A percentile compares a stretch with the other conserved stretches of the same genome.
These are phyloP conservation scores for Clausena lansium DNA, from an alignment of 345 rosid species.

Conservation along the genomic window DNA sequence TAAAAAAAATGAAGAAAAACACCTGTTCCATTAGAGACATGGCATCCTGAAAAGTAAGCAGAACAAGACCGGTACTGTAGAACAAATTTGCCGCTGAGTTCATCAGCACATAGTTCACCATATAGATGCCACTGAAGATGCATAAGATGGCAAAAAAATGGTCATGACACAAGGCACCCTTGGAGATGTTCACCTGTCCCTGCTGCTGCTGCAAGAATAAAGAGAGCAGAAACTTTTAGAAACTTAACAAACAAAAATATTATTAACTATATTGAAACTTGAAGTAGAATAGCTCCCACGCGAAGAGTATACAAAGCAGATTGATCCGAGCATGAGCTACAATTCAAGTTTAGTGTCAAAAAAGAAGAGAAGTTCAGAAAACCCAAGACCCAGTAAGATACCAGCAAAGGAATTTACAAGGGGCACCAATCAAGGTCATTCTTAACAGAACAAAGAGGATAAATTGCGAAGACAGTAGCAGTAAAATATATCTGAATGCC, in stretches of 20 bases:
- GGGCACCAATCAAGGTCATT: neutral
- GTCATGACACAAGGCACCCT: constrained; percentile 60
- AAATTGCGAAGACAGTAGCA: neutral
- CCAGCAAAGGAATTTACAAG: neutral
- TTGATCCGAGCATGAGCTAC: neutral
- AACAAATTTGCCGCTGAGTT: constrained; percentile 81
- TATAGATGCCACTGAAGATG: constrained; percentile 65
- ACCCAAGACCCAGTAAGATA: neutral
- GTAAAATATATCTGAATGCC: neutral
- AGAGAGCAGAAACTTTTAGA: constrained; percentile 12
- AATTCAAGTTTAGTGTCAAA: neutral
- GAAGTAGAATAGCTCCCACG: neutral
- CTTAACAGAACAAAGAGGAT: neutral
- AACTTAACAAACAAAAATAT: neutral
- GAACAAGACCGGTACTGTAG: constrained; percentile 64
- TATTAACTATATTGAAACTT: neutral
- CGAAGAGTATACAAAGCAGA: neutral
- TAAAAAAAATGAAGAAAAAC: neutral
- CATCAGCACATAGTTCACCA: constrained; percentile 77
- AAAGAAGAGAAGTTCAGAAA: neutral
- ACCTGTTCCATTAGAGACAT: constrained; percentile 95
- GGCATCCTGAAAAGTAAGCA: constrained; percentile 88
- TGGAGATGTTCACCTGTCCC: constrained; percentile 43
- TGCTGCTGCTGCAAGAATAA: constrained; percentile 52
- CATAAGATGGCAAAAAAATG: constrained; percentile 75